Base-by-base conservation (phyloP, 352 stramenopile genomes). In the Pythium pyrilobum region DNA sequence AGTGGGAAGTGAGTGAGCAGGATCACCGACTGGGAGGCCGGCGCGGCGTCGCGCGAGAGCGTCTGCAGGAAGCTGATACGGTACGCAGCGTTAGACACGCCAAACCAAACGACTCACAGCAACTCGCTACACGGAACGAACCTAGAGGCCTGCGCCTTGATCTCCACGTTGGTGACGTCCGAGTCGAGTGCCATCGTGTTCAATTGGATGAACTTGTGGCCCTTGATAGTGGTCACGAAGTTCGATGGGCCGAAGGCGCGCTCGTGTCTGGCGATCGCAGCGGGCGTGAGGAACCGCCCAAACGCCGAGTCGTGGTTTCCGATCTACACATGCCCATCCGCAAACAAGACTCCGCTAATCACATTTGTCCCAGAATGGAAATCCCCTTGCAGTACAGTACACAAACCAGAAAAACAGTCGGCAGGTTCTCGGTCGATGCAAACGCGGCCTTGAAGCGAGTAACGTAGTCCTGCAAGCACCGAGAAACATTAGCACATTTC, bases 241-340 rank as follows among this genome's bases (percentile, higher is more conserved):
- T 92, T 92, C 3, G 73, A 66, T 4, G 66, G 45, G 0, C 79
- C 79, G 29, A 92, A 92, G 1, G 72, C 71, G 11, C 70, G 40
- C 41, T 92, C 74, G 33, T 73, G 86, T 16, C 81, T 74, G 28
- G 67, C 48, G 8, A 90, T 48, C 27, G 76, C 66, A 25, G 64
- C 20, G 4, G 67, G 28, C 10, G 56, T 50, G 65, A 88, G 68
- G 39, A 72, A 69, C 24, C 62, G 61, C 8, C 78, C 79, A 49
- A 90, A 90, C 4, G 78, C 55, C n/a, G 75, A 71, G 62, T 92
- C 81, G 46, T 92, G 81, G 52, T 92, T 92, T 18, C 81, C 81
- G 24, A 87, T 56, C 77, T 86, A 52, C 16, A 33, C n/a, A n/a
- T n/a, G n/a, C n/a, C n/a, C n/a, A n/a, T n/a, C n/a, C n/a, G n/a